phyloP scores from a whole-genome alignment of 106 monocot species.

The Dendrobium officinale region DNA sequence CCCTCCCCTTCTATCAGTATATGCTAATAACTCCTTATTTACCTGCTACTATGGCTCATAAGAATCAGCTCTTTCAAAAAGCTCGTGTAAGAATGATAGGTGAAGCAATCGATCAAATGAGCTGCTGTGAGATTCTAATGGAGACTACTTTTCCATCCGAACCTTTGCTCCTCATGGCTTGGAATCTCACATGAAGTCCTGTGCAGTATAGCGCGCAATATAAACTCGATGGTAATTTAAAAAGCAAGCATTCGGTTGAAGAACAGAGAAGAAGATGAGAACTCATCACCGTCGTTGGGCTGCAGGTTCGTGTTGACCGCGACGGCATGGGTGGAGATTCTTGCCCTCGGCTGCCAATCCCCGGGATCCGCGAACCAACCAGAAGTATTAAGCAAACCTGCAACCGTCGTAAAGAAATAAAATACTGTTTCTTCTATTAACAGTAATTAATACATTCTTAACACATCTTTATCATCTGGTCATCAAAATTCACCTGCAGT shows the following conservation, averaged over 20 bases:
- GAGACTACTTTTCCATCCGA: slow-evolving; percentile 47
- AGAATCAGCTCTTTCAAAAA: background rate
- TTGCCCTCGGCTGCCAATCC: slow-evolving; percentile 85
- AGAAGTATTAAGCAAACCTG: slow-evolving; percentile 47
- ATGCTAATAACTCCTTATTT: too few species aligned
- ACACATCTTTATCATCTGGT: too few species aligned
- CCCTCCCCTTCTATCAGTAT: too few species aligned
- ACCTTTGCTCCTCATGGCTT: slow-evolving; percentile 55
- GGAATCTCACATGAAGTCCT: slow-evolving; percentile 52
- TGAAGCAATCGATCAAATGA: slow-evolving; percentile 33
- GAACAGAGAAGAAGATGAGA: too few species aligned
- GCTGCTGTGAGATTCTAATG: slow-evolving; percentile 76
- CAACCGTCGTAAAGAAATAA: background rate
- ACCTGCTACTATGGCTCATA: too few species aligned
- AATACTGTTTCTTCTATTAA: too few species aligned
- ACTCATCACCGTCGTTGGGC: slow-evolving; percentile 58
- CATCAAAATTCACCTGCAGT: slow-evolving; percentile 29
- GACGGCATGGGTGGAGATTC: slow-evolving; percentile 47
- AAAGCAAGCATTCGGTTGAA: too few species aligned
- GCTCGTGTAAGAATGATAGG: background rate
- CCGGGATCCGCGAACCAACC: slow-evolving; percentile 42
- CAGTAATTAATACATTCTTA: too few species aligned
- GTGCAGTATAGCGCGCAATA: background rate
- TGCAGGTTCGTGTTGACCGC: slow-evolving; percentile 88
- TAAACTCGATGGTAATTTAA: background rate